Evolutionary conservation across 2,329 filamentous ascomycete species (phyloP).

Genomic region (Arthrobotrys entomopaga): DNA sequence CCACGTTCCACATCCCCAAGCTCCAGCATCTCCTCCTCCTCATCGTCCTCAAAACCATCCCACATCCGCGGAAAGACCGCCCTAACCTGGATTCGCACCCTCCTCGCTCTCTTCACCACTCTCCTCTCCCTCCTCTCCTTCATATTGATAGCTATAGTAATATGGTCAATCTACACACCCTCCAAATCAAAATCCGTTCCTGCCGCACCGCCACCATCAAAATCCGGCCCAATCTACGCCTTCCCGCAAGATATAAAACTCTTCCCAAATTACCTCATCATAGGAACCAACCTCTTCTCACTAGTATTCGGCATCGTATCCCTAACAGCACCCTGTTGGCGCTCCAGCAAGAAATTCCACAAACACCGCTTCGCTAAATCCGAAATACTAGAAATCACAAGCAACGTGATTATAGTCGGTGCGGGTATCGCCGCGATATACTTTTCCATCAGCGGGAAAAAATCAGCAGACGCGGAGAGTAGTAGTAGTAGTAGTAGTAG

Average conservation of each 20-base stretch:
- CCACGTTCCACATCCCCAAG: not conserved
- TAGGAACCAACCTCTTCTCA: not conserved
- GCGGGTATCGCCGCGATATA: constrained; percentile 17
- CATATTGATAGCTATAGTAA: constrained; percentile 22
- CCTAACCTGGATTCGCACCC: constrained; percentile 9
- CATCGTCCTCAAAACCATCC: not conserved
- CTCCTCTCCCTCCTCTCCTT: constrained; percentile 11
- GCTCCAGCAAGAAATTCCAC: constrained; percentile 36
- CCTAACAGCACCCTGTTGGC: constrained; percentile 23
- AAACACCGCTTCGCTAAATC: constrained; percentile 30
- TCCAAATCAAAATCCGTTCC: constrained; percentile 1
- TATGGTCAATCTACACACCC: constrained; percentile 30
- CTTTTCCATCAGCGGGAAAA: constrained; percentile 20
- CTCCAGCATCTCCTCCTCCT: not conserved
- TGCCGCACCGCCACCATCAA: not conserved
- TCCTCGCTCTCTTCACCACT: constrained; percentile 18
- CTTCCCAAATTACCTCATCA: constrained; percentile 23
- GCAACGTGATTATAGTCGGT: constrained; percentile 7
- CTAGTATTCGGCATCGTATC: constrained; percentile 4
- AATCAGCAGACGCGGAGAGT: constrained; percentile 7
- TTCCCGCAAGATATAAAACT: constrained; percentile 35
- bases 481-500: too few species aligned
- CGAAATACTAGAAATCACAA: constrained; percentile 32
- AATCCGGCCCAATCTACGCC: constrained; percentile 13
- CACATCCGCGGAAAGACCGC: constrained; percentile 34